Base-by-base conservation (phyloP, 1,284 basidiomycete species). In the Macrocybe sp. region DNA sequence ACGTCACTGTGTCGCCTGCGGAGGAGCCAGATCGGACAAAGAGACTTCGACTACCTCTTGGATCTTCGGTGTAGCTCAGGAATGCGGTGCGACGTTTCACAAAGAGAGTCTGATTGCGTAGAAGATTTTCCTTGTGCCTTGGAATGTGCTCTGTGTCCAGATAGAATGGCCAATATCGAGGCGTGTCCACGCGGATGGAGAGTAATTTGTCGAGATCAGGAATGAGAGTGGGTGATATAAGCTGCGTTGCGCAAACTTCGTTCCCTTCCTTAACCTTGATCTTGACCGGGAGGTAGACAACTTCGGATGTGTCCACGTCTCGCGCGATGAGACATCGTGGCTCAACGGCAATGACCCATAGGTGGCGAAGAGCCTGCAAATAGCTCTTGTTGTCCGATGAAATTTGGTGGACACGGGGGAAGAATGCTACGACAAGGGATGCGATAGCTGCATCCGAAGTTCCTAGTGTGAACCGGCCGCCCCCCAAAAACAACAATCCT, bases 271-370 rank as follows among this genome's bases (percentile, higher is more conserved):
- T 78, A 51, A 88, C 74, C 41, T 83, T 85, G 54, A 96, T 80
- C 64, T 93, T 95, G 61, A 97, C 78, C 0, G 94, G 95, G 0
- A 97, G 76, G 64, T 93, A 95, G 9, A 95, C 89, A 0, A 92
- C 83, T 61, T 96, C 90, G 10, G 81, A 79, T 2, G 89, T 92
- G 57, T 96, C 93, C 32, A 96, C 89, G 58, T 97, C 94, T 34
- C 90, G 80, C 0, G 92, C 91, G 34, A 95, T 81, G 8, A 99
- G 74, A 62, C 95, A 95, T 40, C 97, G 74, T 2, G 97, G 95
- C 59, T 99, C 95, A 10, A 91, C 86, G 1, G 97, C 97, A 34
- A 99, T 73, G 2, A 90, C 90, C 97, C 97, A 99, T 29, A 99
- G 69, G 65, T 99, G 96, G 3, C 97, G 81, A 53, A 95, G 81